These are phyloP conservation scores for Hypoxylon perforatum DNA, from an alignment of 495 filamentous ascomycete genomes.

Conservation along the genomic window DNA sequence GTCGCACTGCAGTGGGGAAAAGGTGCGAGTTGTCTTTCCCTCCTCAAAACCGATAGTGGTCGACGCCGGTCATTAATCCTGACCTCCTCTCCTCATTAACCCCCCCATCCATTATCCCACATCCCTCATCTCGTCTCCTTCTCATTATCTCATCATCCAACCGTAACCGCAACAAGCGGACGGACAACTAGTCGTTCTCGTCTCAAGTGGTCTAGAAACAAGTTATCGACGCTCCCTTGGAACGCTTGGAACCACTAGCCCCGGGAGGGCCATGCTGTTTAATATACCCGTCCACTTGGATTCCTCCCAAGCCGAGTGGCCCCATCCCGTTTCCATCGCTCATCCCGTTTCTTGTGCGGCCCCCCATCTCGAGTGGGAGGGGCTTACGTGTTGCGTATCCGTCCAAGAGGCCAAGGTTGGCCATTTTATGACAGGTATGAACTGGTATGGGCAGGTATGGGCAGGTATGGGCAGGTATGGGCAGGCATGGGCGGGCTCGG, in stretches of 20 bases:
- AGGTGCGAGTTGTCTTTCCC: too few species aligned
- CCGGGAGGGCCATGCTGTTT: conserved; percentile 28
- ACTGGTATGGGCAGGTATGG: too few species aligned
- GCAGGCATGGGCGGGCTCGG: not conserved
- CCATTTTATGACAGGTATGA: too few species aligned
- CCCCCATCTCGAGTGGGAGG: conserved; percentile 21
- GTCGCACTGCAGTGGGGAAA: too few species aligned
- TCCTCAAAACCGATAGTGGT: too few species aligned
- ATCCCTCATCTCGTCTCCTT: not conserved
- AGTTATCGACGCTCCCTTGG: too few species aligned
- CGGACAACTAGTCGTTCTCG: not conserved
- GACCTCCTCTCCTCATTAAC: too few species aligned
- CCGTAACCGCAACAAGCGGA: not conserved
- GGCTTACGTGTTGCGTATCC: conserved; percentile 28
- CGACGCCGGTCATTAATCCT: not conserved
- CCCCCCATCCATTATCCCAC: not conserved
- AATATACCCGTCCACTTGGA: conserved; percentile 46
- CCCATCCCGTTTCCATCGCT: conserved; percentile 35
- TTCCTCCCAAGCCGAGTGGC: conserved; percentile 27
- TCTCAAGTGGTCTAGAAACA: conserved; percentile 16
- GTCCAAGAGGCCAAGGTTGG: conserved; percentile 5
- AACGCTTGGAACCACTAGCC: conserved; percentile 22
- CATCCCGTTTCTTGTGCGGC: conserved; percentile 23
- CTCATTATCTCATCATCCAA: not conserved
- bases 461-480: not conserved